phyloP scores from a whole-genome alignment of 176 grass and related monocot species.

The Carex pumila region DNA sequence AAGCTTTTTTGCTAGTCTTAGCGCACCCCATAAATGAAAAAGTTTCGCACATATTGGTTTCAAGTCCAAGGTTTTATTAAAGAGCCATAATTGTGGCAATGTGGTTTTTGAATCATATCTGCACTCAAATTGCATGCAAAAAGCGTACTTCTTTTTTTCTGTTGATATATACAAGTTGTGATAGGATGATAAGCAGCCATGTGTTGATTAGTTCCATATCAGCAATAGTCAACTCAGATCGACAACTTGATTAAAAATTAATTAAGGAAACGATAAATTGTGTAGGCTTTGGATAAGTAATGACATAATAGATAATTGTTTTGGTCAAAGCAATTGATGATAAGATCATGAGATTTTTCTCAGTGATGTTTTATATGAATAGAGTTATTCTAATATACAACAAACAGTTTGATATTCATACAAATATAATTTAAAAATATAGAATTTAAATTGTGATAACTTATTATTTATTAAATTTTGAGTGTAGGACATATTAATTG shows the following conservation, averaged over 20 bases:
- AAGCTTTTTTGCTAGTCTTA: too few species aligned
- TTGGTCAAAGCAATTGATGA: neutral
- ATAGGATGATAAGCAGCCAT: neutral
- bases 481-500: too few species aligned
- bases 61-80: too few species aligned
- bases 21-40: too few species aligned
- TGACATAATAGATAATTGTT: neutral
- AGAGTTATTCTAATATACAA: too few species aligned
- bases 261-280: neutral
- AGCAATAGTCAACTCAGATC: neutral
- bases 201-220: neutral
- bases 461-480: too few species aligned
- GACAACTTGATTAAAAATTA: neutral
- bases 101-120: neutral
- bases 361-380: neutral
- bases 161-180: neutral
- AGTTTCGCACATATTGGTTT: too few species aligned
- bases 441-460: too few species aligned
- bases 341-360: neutral
- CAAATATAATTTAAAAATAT: too few species aligned
- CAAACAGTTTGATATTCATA: too few species aligned
- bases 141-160: neutral
- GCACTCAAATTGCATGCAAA: neutral
- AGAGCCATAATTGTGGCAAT: neutral
- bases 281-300: neutral